These are phyloP conservation scores for Annona squamosa DNA, from an alignment of 164 flowering plant species.

Conservation along the genomic window DNA sequence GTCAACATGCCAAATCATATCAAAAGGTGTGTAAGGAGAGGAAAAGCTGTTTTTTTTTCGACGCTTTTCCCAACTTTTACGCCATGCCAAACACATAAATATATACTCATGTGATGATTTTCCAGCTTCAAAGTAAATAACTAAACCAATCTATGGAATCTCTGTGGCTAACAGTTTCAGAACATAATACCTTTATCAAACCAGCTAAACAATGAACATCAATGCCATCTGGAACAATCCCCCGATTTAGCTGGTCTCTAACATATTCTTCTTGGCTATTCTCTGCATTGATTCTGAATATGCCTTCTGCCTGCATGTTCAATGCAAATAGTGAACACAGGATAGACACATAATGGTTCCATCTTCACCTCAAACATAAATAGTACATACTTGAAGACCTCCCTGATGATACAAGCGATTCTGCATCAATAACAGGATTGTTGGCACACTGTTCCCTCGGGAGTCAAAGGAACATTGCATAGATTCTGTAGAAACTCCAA, in stretches of 20 bases:
- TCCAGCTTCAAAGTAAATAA: too few relatives aligned
- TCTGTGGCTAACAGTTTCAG: not conserved
- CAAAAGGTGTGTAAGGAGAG: too few relatives aligned
- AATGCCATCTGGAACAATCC: slow-evolving; percentile 61
- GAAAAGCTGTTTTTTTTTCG: too few relatives aligned
- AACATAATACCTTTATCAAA: slow-evolving; percentile 65
- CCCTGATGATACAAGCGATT: slow-evolving; percentile 65
- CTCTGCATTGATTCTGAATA: slow-evolving; percentile 79
- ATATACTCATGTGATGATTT: too few relatives aligned
- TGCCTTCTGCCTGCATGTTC: slow-evolving; percentile 71
- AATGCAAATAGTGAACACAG: not conserved
- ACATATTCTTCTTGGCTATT: slow-evolving; percentile 82
- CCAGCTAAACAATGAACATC: slow-evolving; percentile 95
- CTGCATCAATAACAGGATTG: slow-evolving; percentile 87
- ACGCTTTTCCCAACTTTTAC: too few relatives aligned
- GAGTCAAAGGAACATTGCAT: slow-evolving; percentile 92
- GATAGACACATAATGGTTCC: not conserved
- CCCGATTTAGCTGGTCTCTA: slow-evolving; percentile 75
- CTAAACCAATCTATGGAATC: not conserved
- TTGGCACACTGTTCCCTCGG: slow-evolving; percentile 90
- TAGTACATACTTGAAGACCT: slow-evolving; percentile 55
- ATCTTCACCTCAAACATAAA: not conserved
- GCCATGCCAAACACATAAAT: too few relatives aligned
- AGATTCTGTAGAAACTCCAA: slow-evolving; percentile 91
- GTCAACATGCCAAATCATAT: too few relatives aligned